Percentiles rank a stretch among this genome's conserved stretches.
Evolutionary conservation across 2,329 filamentous ascomycete genomes (phyloP).

Genomic region (Trichocomaceae sp.): DNA sequence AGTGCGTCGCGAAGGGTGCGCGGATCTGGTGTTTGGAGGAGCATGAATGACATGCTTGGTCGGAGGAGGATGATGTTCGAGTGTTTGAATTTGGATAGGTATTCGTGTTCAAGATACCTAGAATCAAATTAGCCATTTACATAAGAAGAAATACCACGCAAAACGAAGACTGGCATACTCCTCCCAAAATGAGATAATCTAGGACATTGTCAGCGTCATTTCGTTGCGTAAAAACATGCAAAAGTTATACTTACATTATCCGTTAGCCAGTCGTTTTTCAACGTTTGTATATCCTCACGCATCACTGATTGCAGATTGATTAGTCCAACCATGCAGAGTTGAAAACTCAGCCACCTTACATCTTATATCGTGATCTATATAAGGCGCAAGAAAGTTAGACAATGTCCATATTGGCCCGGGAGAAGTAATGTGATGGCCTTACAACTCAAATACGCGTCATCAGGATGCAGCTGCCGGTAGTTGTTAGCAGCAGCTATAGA

Average conservation of each 20-base stretch:
- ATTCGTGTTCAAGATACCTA: conserved; percentile 80
- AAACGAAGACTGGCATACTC: conserved; percentile 54
- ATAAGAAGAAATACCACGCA: not conserved
- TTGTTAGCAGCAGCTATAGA: not conserved
- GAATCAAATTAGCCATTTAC: conserved; percentile 12
- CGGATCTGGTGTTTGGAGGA: conserved; percentile 65
- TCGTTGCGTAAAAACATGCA: not conserved
- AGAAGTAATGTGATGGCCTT: conserved; percentile 32
- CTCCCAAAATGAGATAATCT: conserved; percentile 98
- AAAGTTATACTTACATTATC: conserved; percentile 64
- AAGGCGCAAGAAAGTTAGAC: not conserved
- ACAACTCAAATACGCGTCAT: conserved; percentile 67
- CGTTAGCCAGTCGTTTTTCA: conserved; percentile 91
- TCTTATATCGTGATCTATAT: conserved; percentile 57
- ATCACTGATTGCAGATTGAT: conserved; percentile 55
- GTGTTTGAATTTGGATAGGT: conserved; percentile 69
- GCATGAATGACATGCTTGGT: conserved; percentile 85
- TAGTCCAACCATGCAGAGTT: conserved; percentile 8
- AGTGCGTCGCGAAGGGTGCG: conserved; percentile 59
- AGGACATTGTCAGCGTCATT: conserved; percentile 20
- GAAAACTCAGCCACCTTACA: conserved; percentile 41
- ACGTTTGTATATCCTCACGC: conserved; percentile 77
- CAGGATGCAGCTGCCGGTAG: conserved; percentile 44
- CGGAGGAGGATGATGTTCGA: conserved; percentile 85
- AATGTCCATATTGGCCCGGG: not conserved